phyloP scores from a whole-genome alignment of 2,329 filamentous ascomycete genomes.

The Epichloe glyceriae region DNA sequence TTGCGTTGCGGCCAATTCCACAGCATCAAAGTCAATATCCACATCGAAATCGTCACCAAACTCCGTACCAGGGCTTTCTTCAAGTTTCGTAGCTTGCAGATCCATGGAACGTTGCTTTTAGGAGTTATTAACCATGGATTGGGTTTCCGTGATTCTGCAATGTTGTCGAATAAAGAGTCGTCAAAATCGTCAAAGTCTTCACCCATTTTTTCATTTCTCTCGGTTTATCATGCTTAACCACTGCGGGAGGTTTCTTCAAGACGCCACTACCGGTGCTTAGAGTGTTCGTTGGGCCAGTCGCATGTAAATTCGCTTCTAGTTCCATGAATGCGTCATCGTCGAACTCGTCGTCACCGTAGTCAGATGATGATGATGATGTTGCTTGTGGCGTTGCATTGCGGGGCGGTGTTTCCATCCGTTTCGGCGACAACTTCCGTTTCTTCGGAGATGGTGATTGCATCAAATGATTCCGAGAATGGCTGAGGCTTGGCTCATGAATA shows the following conservation, averaged over 20 bases:
- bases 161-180: constrained; percentile 43
- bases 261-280: constrained; percentile 21
- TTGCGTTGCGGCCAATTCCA: constrained; percentile 61
- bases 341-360: constrained; percentile 44
- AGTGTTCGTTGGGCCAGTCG: constrained; percentile 5
- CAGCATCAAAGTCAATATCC: constrained; percentile 67
- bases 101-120: constrained; percentile 5
- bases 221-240: not conserved
- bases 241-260: not conserved
- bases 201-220: not conserved
- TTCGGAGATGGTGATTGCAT: constrained; percentile 31
- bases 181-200: constrained; percentile 56
- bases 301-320: constrained; percentile 32
- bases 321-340: constrained; percentile 47
- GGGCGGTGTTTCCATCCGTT: constrained; percentile 13
- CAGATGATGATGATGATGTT: constrained; percentile 24
- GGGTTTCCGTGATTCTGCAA: constrained; percentile 12
- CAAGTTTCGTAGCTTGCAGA: not conserved
- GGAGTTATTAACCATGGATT: constrained; percentile 4
- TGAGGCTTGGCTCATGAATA: constrained; percentile 30
- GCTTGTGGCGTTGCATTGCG: constrained; percentile 7
- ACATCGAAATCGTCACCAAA: constrained; percentile 43
- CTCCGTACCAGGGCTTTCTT: constrained; percentile 17
- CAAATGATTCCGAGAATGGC: constrained; percentile 16
- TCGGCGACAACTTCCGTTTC: constrained; percentile 20